Conservation (phyloP, 169 alveolate genomes). For the Plasmodium coatneyi region DNA sequence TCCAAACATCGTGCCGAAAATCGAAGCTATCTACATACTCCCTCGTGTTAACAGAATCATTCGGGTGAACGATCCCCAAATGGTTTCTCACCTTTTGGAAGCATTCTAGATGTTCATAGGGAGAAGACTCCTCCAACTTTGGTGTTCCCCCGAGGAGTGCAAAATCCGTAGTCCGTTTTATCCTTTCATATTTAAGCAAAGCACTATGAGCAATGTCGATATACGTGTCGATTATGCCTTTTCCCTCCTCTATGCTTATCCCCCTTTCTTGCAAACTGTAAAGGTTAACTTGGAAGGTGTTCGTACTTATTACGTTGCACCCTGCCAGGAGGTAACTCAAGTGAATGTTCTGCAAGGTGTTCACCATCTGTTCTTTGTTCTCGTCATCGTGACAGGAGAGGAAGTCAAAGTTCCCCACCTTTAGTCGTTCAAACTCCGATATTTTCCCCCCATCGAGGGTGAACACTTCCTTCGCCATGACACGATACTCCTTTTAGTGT, state of each 20-base stretch:
- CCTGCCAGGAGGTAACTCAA: constrained; percentile 55
- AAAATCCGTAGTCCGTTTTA: neutral
- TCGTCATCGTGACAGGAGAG: constrained; percentile 3
- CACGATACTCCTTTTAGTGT: neutral
- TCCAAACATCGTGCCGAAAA: neutral
- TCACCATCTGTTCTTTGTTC: constrained; percentile 9
- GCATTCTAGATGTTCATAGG: constrained; percentile 11
- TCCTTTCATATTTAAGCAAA: constrained; percentile 11
- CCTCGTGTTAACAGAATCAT: neutral
- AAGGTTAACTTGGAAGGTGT: constrained; percentile 55
- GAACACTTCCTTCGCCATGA: constrained; percentile 19
- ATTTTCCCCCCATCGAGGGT: constrained; percentile 67
- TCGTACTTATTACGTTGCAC: constrained; percentile 25
- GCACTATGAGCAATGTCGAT: constrained; percentile 55
- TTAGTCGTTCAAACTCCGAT: constrained; percentile 29
- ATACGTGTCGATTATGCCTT: constrained; percentile 29
- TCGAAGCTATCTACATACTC: constrained; percentile 10
- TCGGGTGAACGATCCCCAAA: constrained; percentile 1
- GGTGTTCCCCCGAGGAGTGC: neutral
- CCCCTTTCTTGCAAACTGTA: constrained; percentile 25
- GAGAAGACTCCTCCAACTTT: neutral
- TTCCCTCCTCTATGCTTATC: constrained; percentile 36
- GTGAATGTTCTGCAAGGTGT: constrained; percentile 21
- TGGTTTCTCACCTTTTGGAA: constrained; percentile 16
- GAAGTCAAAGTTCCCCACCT: constrained; percentile 22